A percentile compares a stretch with the other conserved stretches of the same genome.
These are phyloP conservation scores for Narthecium ossifragum DNA, from an alignment of 106 monocot genomes.

Conservation along the genomic window DNA sequence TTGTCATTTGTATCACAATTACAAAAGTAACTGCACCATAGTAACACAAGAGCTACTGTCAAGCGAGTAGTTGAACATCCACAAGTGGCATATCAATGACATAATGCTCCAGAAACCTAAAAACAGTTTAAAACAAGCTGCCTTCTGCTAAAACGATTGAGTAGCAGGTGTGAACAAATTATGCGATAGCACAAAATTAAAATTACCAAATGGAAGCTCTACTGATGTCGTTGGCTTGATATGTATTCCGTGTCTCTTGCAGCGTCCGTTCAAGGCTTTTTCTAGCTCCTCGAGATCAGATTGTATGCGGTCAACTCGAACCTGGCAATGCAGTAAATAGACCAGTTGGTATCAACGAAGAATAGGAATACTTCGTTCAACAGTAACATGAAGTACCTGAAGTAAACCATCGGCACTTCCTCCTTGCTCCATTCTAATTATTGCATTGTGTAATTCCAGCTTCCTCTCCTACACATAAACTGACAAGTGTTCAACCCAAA, in stretches of 20 bases:
- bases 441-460: constrained; percentile 58
- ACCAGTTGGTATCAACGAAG: too few relatives aligned
- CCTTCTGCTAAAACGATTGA: too few relatives aligned
- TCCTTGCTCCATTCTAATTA: constrained; percentile 77
- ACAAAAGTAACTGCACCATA: too few relatives aligned
- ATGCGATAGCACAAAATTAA: background rate
- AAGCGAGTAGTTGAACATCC: too few relatives aligned
- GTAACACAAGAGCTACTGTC: too few relatives aligned
- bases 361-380: too few relatives aligned
- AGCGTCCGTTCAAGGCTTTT: constrained; percentile 60
- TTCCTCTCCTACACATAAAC: constrained; percentile 57
- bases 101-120: too few relatives aligned
- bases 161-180: background rate
- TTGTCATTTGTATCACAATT: too few relatives aligned
- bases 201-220: constrained; percentile 77
- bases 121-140: too few relatives aligned
- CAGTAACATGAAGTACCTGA: constrained; percentile 50
- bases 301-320: constrained; percentile 77
- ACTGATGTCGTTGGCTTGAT: constrained; percentile 56
- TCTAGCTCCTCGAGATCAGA: constrained; percentile 73
- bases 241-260: constrained; percentile 56
- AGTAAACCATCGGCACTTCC: constrained; percentile 73
- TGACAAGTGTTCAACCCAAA: background rate
- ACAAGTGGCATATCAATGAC: too few relatives aligned
- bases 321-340: constrained; percentile 38